Evolutionary conservation across 176 grass and related monocot genomes (phyloP).

Genomic region (Raddia guianensis): DNA sequence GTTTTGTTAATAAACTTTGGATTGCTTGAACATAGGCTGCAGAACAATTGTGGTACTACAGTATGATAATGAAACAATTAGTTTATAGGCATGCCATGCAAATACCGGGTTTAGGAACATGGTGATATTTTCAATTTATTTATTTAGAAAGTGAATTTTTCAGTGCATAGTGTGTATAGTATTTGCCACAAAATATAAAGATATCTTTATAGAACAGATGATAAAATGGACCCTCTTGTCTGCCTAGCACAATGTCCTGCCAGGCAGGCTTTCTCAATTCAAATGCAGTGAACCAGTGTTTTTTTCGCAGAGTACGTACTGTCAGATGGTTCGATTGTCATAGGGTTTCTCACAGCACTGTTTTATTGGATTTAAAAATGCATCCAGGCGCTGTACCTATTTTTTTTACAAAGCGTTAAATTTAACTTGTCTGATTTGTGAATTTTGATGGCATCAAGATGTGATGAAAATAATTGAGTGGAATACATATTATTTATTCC

Average conservation of each 20-base stretch:
- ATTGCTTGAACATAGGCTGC: background rate
- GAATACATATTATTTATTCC: constrained; percentile 16
- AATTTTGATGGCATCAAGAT: background rate
- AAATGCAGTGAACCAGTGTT: background rate
- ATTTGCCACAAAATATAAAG: background rate
- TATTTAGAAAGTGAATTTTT: background rate
- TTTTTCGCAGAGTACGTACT: constrained; percentile 15
- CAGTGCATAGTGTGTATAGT: background rate
- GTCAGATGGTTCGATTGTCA: background rate
- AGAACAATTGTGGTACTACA: constrained; percentile 9
- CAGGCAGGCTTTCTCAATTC: background rate
- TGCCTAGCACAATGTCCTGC: background rate
- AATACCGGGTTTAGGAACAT: background rate
- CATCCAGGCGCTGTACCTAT: constrained; percentile 2
- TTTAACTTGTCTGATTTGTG: constrained; percentile 15
- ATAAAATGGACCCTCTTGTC: background rate
- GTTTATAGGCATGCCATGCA: background rate
- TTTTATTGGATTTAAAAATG: constrained; percentile 5
- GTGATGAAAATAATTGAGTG: background rate
- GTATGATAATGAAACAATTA: background rate
- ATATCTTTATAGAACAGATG: background rate
- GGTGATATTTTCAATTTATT: background rate
- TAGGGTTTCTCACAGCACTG: background rate
- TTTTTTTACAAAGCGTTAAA: background rate
- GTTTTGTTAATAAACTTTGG: background rate